A percentile compares a stretch with the other conserved stretches of the same genome.
These are phyloP conservation scores for Adansonia digitata DNA, from an alignment of 345 rosid species.

Conservation along the genomic window DNA sequence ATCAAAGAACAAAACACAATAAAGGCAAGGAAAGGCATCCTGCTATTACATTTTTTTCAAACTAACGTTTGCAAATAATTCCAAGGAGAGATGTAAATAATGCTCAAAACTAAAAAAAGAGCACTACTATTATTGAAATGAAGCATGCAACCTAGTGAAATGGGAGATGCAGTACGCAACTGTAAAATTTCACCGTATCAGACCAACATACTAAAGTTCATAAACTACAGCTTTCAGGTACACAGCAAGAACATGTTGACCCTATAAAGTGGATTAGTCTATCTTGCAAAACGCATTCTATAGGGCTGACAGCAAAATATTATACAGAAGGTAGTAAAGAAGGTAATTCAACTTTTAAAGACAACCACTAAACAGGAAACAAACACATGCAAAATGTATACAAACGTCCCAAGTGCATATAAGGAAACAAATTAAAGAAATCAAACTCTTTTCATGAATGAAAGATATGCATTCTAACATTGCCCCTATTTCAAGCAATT, in stretches of 20 bases:
- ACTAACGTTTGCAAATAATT: background rate
- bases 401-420: background rate
- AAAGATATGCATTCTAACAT: background rate
- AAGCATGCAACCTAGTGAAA: background rate
- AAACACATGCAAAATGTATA: background rate
- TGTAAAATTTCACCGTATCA: background rate
- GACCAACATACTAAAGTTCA: background rate
- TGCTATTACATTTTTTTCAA: background rate
- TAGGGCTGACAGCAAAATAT: background rate
- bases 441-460: background rate
- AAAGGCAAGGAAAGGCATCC: background rate
- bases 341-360: background rate
- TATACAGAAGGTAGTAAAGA: background rate
- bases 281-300: background rate
- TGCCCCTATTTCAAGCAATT: slow-evolving; percentile 1
- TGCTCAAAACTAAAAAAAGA: background rate
- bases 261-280: background rate
- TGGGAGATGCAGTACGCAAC: background rate
- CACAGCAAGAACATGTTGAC: background rate
- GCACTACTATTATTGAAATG: background rate
- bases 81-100: background rate
- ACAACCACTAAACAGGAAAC: background rate
- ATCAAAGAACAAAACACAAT: slow-evolving; percentile 4
- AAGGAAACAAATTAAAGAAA: background rate
- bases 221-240: background rate